A percentile compares a stretch with the other conserved stretches of the same genome.
phyloP scores from a whole-genome alignment of 2,329 filamentous ascomycete species.

The Fusarium sp. region DNA sequence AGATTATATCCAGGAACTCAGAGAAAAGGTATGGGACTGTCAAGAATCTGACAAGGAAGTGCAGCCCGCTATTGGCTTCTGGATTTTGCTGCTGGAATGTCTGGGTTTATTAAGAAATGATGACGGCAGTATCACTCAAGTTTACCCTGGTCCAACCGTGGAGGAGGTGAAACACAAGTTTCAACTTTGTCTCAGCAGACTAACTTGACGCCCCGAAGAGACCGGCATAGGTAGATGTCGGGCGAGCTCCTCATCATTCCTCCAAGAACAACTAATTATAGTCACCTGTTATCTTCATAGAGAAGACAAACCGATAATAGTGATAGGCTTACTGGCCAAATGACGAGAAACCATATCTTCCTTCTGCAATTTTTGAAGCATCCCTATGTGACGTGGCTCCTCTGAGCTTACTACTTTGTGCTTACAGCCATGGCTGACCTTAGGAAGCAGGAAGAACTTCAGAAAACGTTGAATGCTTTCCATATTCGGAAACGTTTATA shows the following conservation, averaged over 20 bases:
- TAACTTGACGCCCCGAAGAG: not conserved
- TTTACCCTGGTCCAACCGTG: too few species aligned
- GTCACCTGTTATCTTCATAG: too few species aligned
- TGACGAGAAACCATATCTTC: too few species aligned
- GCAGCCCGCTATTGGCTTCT: not conserved
- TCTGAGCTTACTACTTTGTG: not conserved
- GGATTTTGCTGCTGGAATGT: not conserved
- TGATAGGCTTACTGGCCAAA: too few species aligned
- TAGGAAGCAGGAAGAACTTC: not conserved
- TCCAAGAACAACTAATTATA: too few species aligned
- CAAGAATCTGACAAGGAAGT: not conserved
- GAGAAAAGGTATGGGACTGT: too few species aligned
- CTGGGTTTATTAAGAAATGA: not conserved
- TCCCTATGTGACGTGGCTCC: too few species aligned
- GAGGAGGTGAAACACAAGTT: not conserved
- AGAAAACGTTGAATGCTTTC: accelerated
- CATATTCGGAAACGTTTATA: accelerated
- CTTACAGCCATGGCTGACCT: too few species aligned
- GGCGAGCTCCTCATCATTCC: too few species aligned
- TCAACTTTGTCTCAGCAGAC: not conserved
- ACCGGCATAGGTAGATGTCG: not conserved
- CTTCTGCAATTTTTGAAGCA: too few species aligned
- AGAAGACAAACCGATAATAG: too few species aligned
- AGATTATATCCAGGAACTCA: not conserved
- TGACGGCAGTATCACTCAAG: not conserved